Conservation (phyloP, 441 rosid species). For the Populus hybrid region DNA sequence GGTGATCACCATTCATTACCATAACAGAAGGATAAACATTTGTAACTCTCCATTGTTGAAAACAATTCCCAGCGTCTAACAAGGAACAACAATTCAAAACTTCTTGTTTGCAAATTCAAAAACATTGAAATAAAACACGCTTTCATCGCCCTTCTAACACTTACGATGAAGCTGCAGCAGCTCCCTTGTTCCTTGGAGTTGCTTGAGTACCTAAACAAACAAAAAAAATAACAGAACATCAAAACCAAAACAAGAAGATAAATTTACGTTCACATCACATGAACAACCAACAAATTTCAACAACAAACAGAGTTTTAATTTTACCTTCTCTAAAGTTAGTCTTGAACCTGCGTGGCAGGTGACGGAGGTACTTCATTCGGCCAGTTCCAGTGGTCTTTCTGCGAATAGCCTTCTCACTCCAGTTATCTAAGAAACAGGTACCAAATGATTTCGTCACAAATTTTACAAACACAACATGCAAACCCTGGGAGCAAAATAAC, state of each 20-base stretch:
- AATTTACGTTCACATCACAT: no score
- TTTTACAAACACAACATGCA: neutral
- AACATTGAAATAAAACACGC: slow-evolving; percentile 10
- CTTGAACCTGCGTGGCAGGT: slow-evolving; percentile 78
- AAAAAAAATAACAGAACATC: neutral
- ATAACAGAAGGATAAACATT: neutral
- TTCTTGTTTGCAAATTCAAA: slow-evolving; percentile 11
- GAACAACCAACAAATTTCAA: no score
- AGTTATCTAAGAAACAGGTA: slow-evolving; percentile 45
- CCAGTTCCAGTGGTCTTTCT: slow-evolving; percentile 82
- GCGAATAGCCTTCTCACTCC: slow-evolving; percentile 81
- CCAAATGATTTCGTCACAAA: no score
- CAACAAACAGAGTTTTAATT: neutral
- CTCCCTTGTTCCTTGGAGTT: slow-evolving; percentile 56
- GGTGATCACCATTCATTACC: neutral
- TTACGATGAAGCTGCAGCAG: slow-evolving; percentile 36
- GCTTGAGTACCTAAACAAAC: slow-evolving; percentile 46
- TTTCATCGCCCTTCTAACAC: neutral
- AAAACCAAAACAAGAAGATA: neutral
- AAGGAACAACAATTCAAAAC: neutral
- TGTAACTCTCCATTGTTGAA: neutral
- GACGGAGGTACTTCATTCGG: slow-evolving; percentile 74
- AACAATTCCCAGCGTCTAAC: neutral
- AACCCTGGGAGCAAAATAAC: no score
- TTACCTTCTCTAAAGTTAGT: slow-evolving; percentile 71